Evolutionary conservation across 176 grass and related monocot species (phyloP).

Genomic region (Microstegium vimineum): DNA sequence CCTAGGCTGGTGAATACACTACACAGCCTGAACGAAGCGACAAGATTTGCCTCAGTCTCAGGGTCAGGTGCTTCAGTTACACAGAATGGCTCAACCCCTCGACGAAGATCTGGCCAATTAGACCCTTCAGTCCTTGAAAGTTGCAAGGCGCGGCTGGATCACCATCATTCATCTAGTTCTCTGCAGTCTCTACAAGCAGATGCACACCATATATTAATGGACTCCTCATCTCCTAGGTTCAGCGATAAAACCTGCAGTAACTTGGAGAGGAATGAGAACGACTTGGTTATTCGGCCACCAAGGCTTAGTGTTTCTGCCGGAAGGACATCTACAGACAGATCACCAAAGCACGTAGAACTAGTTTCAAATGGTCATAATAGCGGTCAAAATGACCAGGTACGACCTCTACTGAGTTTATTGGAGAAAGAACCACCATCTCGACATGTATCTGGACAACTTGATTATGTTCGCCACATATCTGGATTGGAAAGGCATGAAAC

Average conservation of each 20-base stretch:
- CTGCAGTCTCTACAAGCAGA: slow-evolving; percentile 56
- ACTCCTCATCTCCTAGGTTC: slow-evolving; percentile 59
- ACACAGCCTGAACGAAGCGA: slow-evolving; percentile 97
- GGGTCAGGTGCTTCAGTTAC: slow-evolving; percentile 63
- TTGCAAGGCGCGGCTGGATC: slow-evolving; percentile 49
- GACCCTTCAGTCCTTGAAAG: slow-evolving; percentile 49
- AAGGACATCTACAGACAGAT: slow-evolving; percentile 81
- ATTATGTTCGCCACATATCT: slow-evolving; percentile 78
- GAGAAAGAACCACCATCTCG: slow-evolving; percentile 96
- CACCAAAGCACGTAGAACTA: slow-evolving; percentile 77
- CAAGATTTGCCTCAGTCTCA: slow-evolving; percentile 66
- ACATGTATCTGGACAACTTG: slow-evolving; percentile 94
- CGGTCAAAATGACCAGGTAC: slow-evolving; percentile 71
- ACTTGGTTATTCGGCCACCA: slow-evolving; percentile 48
- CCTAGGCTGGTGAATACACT: slow-evolving; percentile 85
- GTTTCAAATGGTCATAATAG: slow-evolving; percentile 55
- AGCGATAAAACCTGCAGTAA: slow-evolving; percentile 53
- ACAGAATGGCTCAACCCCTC: slow-evolving; percentile 75
- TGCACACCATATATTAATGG: slow-evolving; percentile 45
- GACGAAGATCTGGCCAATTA: slow-evolving; percentile 70
- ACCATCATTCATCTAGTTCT: slow-evolving; percentile 55
- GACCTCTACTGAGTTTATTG: slow-evolving; percentile 88
- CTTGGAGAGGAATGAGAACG: slow-evolving; percentile 50
- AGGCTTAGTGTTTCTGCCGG: slow-evolving; percentile 58
- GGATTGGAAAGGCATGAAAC: slow-evolving; percentile 95